Conservation (phyloP, 345 rosid species). For the Salix exigua region DNA sequence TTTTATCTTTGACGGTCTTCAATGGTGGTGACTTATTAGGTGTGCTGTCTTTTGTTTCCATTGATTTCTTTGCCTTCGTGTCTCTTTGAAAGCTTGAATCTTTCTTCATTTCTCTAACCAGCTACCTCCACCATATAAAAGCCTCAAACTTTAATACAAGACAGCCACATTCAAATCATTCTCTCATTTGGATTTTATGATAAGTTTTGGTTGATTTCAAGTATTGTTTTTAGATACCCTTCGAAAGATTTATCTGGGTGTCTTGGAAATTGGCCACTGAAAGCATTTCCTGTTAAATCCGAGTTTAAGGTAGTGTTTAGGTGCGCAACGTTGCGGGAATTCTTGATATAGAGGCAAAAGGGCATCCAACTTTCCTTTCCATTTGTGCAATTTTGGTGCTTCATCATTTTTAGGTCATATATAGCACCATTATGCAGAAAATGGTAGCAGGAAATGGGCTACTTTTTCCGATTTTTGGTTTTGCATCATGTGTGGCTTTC, state of each 20-base stretch:
- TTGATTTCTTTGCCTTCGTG: not conserved
- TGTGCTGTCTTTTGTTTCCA: slow-evolving; percentile 10
- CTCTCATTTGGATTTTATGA: not conserved
- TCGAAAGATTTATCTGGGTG: slow-evolving; percentile 18
- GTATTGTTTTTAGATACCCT: not conserved
- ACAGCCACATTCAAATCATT: slow-evolving; percentile 1
- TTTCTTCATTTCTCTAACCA: slow-evolving; percentile 5
- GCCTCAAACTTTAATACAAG: slow-evolving; percentile 3
- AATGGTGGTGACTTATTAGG: slow-evolving; percentile 18
- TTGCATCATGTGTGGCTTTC: slow-evolving; percentile 69
- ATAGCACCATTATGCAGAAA: slow-evolving; percentile 19
- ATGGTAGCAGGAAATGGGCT: slow-evolving; percentile 60
- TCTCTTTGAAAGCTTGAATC: not conserved
- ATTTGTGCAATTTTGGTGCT: slow-evolving; percentile 15
- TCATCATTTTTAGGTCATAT: slow-evolving; percentile 3
- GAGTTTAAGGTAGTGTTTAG: slow-evolving; percentile 8
- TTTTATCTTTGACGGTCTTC: slow-evolving; percentile 23
- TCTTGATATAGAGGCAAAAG: slow-evolving; percentile 21
- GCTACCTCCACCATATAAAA: not conserved
- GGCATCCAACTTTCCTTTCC: slow-evolving; percentile 6
- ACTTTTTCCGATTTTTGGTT: slow-evolving; percentile 65
- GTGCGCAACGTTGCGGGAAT: slow-evolving; percentile 7
- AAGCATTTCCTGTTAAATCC: slow-evolving; percentile 11
- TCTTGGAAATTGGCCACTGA: not conserved
- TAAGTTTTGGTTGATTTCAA: not conserved